Conservation (phyloP, 805 yeast genomes). For the Candida loeiensis region DNA sequence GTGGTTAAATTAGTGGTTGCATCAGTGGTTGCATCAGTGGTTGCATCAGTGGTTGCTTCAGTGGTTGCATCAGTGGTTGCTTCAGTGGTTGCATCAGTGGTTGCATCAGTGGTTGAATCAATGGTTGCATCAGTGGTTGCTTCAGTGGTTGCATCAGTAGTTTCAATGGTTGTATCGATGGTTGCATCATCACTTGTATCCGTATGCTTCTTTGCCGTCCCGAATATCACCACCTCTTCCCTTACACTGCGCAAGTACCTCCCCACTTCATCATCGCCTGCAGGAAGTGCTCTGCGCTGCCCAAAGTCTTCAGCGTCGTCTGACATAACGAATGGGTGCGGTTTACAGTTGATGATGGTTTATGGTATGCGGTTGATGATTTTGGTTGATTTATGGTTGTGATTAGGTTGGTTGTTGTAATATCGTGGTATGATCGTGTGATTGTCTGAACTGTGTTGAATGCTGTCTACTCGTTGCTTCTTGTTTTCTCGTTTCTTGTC, state of each 20-base stretch:
- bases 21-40: too few relatives aligned
- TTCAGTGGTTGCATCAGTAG: too few relatives aligned
- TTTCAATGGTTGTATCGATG: too few relatives aligned
- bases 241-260: conserved; percentile 28
- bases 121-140: too few relatives aligned
- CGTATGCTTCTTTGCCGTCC: too few relatives aligned
- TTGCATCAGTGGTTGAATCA: too few relatives aligned
- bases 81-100: too few relatives aligned
- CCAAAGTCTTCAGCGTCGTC: conserved; percentile 16
- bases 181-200: too few relatives aligned
- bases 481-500: neutral
- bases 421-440: neutral
- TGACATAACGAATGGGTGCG: neutral
- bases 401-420: neutral
- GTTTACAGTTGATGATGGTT: neutral
- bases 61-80: too few relatives aligned
- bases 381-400: neutral
- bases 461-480: neutral
- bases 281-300: conserved; percentile 29
- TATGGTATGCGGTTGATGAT: neutral
- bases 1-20: too few relatives aligned
- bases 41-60: too few relatives aligned
- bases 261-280: conserved; percentile 16
- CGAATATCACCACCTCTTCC: conserved; percentile 25
- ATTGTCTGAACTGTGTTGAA: neutral